These are phyloP conservation scores for Clitoria ternatea DNA, from an alignment of 306 rosid species.

Conservation along the genomic window DNA sequence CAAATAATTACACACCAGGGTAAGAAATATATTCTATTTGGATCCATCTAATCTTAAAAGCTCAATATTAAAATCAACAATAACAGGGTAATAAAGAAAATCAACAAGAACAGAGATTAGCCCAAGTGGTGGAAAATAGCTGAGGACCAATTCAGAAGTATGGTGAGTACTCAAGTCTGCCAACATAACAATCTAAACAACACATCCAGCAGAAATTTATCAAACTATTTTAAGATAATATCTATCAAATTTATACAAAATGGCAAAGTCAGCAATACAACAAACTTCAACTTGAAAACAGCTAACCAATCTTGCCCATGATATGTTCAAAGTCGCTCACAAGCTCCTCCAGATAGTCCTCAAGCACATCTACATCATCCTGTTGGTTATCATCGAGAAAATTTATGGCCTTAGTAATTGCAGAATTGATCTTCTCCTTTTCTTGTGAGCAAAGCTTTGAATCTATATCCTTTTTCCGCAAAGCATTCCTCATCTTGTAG, in stretches of 20 bases:
- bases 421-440: background rate
- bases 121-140: no score
- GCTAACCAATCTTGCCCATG: background rate
- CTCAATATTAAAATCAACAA: no score
- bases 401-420: constrained; percentile 9
- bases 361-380: constrained; percentile 16
- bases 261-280: background rate
- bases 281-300: background rate
- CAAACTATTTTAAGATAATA: background rate
- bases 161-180: background rate
- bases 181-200: background rate
- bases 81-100: no score
- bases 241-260: background rate
- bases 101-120: no score
- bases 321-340: constrained; percentile 29
- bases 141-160: background rate
- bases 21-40: no score
- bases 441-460: constrained; percentile 10
- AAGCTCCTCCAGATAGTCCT: constrained; percentile 24
- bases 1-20: no score
- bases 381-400: constrained; percentile 33
- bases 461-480: constrained; percentile 19
- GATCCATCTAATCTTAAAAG: no score
- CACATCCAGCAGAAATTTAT: background rate
- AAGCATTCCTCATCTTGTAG: constrained; percentile 25